Conservation (phyloP, 2,329 filamentous ascomycete genomes). For the Paecilomyces fulvus region DNA sequence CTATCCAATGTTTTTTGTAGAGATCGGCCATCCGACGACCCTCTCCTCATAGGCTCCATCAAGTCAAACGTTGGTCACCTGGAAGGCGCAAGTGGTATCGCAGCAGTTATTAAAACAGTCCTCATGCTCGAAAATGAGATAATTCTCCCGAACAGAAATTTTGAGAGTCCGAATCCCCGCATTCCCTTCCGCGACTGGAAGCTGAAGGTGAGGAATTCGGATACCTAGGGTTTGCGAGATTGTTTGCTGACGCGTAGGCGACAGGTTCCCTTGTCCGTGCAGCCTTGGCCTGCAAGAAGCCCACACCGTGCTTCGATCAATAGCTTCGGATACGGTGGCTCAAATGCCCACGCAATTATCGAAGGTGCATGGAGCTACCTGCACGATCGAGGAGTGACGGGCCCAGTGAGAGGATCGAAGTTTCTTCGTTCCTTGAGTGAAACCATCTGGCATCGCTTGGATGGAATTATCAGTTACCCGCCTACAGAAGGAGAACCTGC, state of each 20-base stretch:
- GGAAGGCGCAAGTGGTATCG: slow-evolving; percentile 3
- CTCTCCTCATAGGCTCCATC: slow-evolving; percentile 8
- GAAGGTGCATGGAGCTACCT: slow-evolving; percentile 1
- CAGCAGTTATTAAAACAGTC: slow-evolving; percentile 6
- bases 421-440: neutral
- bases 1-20: slow-evolving; percentile 65
- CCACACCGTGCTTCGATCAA: slow-evolving; percentile 1
- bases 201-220: neutral
- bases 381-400: neutral
- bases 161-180: slow-evolving; percentile 8
- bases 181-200: slow-evolving; percentile 1
- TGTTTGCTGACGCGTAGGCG: no score
- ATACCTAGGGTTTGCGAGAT: no score
- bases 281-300: slow-evolving; percentile 1
- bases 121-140: slow-evolving; percentile 2
- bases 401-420: neutral
- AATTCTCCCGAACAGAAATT: slow-evolving; percentile 12
- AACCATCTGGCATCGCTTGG: neutral
- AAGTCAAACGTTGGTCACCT: slow-evolving; percentile 28
- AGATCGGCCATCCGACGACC: slow-evolving; percentile 51
- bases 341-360: slow-evolving; percentile 7
- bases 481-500: no score
- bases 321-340: slow-evolving; percentile 7
- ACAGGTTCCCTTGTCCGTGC: neutral
- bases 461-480: no score